Evolutionary conservation across 371 early-diverging fungal species (phyloP), one percentile per base, ranked within the genome.

Genomic region (Syncephalis plumigaleata): DNA sequence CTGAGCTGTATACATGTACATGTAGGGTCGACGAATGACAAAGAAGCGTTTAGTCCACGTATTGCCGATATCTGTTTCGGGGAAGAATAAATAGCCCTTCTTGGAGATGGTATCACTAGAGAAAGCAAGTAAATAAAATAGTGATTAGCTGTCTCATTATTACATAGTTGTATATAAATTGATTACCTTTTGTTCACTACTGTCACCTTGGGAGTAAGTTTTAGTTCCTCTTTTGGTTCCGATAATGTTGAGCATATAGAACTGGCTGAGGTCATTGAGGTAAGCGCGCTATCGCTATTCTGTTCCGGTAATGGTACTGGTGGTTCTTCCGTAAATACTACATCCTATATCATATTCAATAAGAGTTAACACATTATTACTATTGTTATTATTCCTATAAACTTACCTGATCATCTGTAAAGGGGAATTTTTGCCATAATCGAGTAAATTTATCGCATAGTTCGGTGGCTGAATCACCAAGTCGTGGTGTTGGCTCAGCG

Each of bases 1-100:
- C 11, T 71, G 58, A 49, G 73, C 68, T 39, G 61, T 61, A 59
- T 81, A 87, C 39, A 87, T 68, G 51, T 78, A 85, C 38, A 91
- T 67, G 54, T 82, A 85, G 9, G 91, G 91, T 62, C 81, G 69
- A 38, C 86, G 79, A 45, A 91, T 70, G 31, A 88, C 86, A 62
- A 86, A 76, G 81, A 81, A 88, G 3, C 79, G 69, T 46, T 76
- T 73, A 2, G 70, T 63, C 91, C 91, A 91, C 20, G 55, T 53
- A 46, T 79, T 79, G 17, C 68, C 68, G 9, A 69, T 61, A 46
- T 70, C 60, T 11, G 31, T 11, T 42, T 82, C 71, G 25, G 76
- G 77, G 49, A 70, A 75, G 16, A 71, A 61, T 18, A 76, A 57
- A 44, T 74, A 72, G 16, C 80, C 75, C 45, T 61, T 67, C 52